Percentiles rank a stretch among this genome's conserved stretches.
Conservation (phyloP, 2,329 filamentous ascomycete species). For the Aspergillus pseudotamarii region DNA sequence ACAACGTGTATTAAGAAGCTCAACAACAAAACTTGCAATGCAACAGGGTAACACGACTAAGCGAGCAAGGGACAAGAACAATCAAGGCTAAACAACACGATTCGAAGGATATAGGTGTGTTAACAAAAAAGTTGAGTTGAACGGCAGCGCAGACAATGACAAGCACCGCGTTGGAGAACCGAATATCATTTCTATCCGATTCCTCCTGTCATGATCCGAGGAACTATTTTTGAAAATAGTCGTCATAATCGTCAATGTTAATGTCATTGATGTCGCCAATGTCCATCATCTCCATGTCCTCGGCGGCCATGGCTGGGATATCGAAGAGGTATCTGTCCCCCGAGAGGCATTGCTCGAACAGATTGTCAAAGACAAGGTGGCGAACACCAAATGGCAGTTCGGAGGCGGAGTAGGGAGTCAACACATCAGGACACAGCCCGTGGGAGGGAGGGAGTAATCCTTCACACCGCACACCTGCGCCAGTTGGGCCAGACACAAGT, state of each 20-base stretch:
- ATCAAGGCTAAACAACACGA: neutral
- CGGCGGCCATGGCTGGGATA: neutral
- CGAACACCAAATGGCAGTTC: conserved; percentile 1
- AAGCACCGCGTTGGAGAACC: neutral
- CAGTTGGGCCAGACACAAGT: neutral
- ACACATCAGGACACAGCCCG: neutral
- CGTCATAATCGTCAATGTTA: neutral
- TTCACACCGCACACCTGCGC: neutral
- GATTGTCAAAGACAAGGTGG: neutral
- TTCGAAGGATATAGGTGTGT: neutral
- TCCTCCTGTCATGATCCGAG: neutral
- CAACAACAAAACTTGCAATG: neutral
- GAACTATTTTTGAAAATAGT: neutral
- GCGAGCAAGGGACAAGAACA: neutral
- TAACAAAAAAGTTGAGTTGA: no score
- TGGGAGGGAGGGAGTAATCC: neutral
- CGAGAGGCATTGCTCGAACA: conserved; percentile 2
- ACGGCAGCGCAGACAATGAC: neutral
- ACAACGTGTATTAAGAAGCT: neutral
- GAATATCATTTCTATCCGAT: neutral
- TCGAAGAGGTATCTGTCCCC: conserved; percentile 1
- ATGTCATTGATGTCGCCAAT: neutral
- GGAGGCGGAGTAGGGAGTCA: neutral
- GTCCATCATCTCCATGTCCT: neutral
- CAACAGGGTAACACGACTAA: neutral